Evolutionary conservation across 2,329 filamentous ascomycete genomes (phyloP), one percentile per base, ranked within the genome.

Genomic region (Verticillium alfalfae): DNA sequence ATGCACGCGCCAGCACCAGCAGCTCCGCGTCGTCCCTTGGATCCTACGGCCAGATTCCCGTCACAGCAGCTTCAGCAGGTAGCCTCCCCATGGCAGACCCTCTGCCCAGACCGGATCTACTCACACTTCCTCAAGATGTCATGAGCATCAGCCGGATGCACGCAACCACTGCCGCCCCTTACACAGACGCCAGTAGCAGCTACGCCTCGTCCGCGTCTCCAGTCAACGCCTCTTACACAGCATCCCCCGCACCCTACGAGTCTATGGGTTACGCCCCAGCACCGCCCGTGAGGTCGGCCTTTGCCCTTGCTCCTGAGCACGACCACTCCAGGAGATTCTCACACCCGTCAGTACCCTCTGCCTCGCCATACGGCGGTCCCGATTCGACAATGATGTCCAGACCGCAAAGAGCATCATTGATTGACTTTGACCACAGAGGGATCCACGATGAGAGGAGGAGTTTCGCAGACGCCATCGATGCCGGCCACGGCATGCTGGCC

Each of bases 401-500:
- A 73, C 77, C 83, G 70, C 84, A 79, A 73, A 85, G 83, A 77
- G 84, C 79, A 74, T 84, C 85, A 71, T 77, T 87, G 76, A 81
- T 88, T 88, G 86, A 89, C 85, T 81, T 83, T 76, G 77, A 57
- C 58, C 63, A 66, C 67, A 72, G 70, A 67, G 63, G 62, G 49
- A 80, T 73, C 22, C 72, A 74, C 76, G 74, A 84, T 77, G 79
- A 85, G 78, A 72, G 88, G 81, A 75, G 89, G 68, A 89, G 88
- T 68, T 96, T 93, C 74, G 91, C 89, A 67, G 94, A 97, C 72
- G 92, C 92, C 34, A 87, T 98, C 61, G 94, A 97, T 74, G 93
- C 93, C 31, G 93, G 93, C 73, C 90, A 95, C 64, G 92, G 93
- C 68, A 97, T 98, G 91, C 85, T 97, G 34, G 92, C 93, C 41